Evolutionary conservation across 371 early-diverging fungal species (phyloP), one percentile per base, ranked within the genome.

Genomic region (Smittium culicis): DNA sequence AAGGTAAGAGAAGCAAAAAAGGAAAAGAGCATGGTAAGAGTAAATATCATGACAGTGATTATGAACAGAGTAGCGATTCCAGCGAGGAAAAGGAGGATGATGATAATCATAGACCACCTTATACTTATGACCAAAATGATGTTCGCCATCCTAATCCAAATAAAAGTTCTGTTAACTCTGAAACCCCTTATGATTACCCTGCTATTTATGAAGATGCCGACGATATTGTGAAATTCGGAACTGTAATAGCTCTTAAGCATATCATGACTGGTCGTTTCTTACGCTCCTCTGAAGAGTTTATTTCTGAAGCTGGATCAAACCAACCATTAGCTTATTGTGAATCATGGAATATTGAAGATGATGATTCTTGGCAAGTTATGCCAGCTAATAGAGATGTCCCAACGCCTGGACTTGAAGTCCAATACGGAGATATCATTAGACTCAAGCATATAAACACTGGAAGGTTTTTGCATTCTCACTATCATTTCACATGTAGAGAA

Each of bases 391-490:
- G 73, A 54, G 74, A 73, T n/a, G 73, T 71, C 32, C 72, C 74
- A 1, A 71, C 68, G 0, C 69, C 72, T 0, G 83, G 79, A 27
- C 68, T 76, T n/a, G 73, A 75, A 16, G 79, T 85, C 3, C 68
- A 74, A 45, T 84, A 79, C 68, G 82, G 81, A 63, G 79, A 79
- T 8, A 67, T 76, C 45, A 74, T 85, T 64, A 79, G 84, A 62
- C 78, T 85, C 58, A 73, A 78, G 63, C 85, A 84, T 65, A 45
- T 77, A 1, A 64, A 68, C 33, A 83, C 82, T 16, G 72, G 82
- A 28, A 65, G 74, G 31, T 77, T 83, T 67, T 70, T 84, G 55
- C 86, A 85, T 71, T 82, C 83, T 30, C 86, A 85, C 70, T 73
- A 73, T 17, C 79, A 75, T 57, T 71, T 78, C 69, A 67, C 57